These are phyloP conservation scores for Mycena rebaudengoi DNA, from an alignment of 768 basidiomycete species.

Conservation along the genomic window DNA sequence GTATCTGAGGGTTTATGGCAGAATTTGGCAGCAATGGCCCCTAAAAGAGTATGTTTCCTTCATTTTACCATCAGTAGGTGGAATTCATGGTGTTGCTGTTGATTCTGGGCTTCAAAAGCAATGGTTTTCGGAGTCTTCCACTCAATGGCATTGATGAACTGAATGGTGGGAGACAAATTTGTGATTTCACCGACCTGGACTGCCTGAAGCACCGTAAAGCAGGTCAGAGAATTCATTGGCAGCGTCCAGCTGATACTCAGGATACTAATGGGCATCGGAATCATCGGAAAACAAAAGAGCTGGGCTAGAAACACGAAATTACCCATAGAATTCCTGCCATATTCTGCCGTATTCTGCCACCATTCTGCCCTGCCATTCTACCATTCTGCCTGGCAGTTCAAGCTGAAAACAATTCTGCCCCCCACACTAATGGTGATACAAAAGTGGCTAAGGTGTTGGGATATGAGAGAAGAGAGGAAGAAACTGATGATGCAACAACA, in stretches of 20 bases:
- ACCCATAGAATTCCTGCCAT: neutral
- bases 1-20: neutral
- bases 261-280: neutral
- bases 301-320: neutral
- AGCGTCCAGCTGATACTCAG: too few relatives aligned
- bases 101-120: too few relatives aligned
- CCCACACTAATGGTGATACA: neutral
- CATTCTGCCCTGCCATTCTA: neutral
- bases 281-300: neutral
- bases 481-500: too few relatives aligned
- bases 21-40: neutral
- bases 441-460: too few relatives aligned
- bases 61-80: neutral
- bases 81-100: too few relatives aligned
- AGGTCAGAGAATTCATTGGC: too few relatives aligned
- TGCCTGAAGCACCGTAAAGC: too few relatives aligned
- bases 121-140: too few relatives aligned
- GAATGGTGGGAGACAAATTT: too few relatives aligned
- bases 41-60: neutral
- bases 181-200: too few relatives aligned
- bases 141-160: too few relatives aligned
- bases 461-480: too few relatives aligned
- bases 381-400: neutral
- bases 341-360: neutral
- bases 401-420: neutral